Percentiles rank a stretch among this genome's conserved stretches.
phyloP scores from a whole-genome alignment of 805 yeast genomes.

The Hanseniaspora mollemarum region DNA sequence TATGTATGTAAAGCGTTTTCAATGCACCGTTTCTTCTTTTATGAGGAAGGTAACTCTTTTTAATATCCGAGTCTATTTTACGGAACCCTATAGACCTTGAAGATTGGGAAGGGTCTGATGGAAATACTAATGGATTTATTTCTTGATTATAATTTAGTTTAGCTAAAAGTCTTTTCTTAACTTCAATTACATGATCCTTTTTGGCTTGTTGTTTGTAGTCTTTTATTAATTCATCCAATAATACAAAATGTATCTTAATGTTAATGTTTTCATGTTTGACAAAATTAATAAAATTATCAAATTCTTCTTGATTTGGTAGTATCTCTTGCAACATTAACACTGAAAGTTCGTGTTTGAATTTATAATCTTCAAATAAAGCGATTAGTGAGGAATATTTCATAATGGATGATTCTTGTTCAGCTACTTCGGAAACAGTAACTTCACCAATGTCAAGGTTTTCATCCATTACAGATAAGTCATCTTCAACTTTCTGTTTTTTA shows the following conservation, averaged over 20 bases:
- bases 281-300: background rate
- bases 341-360: background rate
- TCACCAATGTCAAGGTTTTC: background rate
- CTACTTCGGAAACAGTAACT: background rate
- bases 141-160: background rate
- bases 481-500: background rate
- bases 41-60: constrained; percentile 71
- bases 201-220: background rate
- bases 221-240: background rate
- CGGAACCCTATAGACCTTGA: constrained; percentile 48
- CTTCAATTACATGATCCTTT: constrained; percentile 4
- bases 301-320: background rate
- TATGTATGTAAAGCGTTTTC: constrained; percentile 55
- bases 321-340: background rate
- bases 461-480: background rate
- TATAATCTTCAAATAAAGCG: background rate
- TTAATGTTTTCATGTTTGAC: background rate
- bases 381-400: background rate
- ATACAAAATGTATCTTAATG: background rate
- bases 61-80: constrained; percentile 61
- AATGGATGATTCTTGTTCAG: background rate
- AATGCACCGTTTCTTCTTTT: constrained; percentile 60
- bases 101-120: background rate
- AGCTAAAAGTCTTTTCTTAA: background rate
- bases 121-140: background rate